These are phyloP conservation scores for Aquilaria sinensis DNA, from an alignment of 345 rosid species.

Conservation along the genomic window DNA sequence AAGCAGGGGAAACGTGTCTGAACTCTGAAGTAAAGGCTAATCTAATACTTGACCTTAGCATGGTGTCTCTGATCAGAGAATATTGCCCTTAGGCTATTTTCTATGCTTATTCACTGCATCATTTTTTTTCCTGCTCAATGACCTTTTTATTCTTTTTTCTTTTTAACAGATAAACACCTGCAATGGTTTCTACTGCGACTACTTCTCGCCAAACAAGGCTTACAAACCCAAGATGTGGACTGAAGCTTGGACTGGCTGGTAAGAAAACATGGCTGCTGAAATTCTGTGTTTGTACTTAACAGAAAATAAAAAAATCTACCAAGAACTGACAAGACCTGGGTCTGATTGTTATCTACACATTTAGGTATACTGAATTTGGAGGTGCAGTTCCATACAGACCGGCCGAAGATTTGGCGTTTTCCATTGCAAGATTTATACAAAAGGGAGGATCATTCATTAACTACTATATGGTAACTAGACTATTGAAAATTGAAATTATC, in stretches of 20 bases:
- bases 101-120: not conserved
- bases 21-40: not conserved
- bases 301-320: constrained; percentile 3
- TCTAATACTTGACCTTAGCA: constrained; percentile 2
- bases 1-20: not conserved
- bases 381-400: constrained; percentile 92
- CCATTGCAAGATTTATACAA: constrained; percentile 93
- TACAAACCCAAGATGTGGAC: constrained; percentile 99
- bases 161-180: constrained; percentile 76
- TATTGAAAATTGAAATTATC: constrained; percentile 4
- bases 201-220: constrained; percentile 90
- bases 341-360: constrained; percentile 10
- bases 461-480: constrained; percentile 75
- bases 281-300: constrained; percentile 3
- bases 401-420: constrained; percentile 93
- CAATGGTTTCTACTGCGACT: constrained; percentile 97
- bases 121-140: not conserved
- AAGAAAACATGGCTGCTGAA: constrained; percentile 12
- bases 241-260: constrained; percentile 99
- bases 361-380: constrained; percentile 95
- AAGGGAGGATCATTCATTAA: constrained; percentile 95
- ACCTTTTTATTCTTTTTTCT: constrained; percentile 1
- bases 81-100: not conserved
- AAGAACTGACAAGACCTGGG: not conserved
- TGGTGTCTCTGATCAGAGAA: not conserved